Evolutionary conservation across 2,329 filamentous ascomycete genomes (phyloP), one percentile per base, ranked within the genome.

Genomic region (Berkeleyomyces basicola): DNA sequence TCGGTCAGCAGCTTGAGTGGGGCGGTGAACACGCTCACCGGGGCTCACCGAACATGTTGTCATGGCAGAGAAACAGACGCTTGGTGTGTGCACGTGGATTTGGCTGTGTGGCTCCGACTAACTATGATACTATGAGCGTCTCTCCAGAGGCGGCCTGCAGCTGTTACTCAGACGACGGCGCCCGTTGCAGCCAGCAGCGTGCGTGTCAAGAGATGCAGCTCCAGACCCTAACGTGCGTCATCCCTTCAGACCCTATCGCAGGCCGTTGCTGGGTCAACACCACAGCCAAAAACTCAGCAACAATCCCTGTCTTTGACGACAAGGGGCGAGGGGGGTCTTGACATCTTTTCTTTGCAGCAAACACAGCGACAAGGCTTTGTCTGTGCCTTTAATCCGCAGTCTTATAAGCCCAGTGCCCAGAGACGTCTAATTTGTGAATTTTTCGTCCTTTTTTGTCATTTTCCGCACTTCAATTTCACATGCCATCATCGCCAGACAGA

Each of bases 201-300:
- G 51, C 39, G 51, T 14, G 3, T 14, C 47, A 55, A 39, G 7
- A n/a, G 6, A 16, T 55, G 5, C 33, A n/a, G 33, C 31, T 23
- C 33, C 5, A 10, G 46, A 60, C 42, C 39, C 58, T 60, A 37
- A 39, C 10, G 23, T 39, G 10, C 16, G 16, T 16, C 14, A 16
- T 31, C n/a, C 46, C 31, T 23, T 47, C 36, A 61, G 37, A 7
- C 43, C 46, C 47, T 44, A 4, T 33, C 10, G 36, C 57, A 33
- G 23, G 39, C 10, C n/a, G 62, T 64, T 64, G 39, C 62, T 51
- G 10, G 62, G 62, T 14, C 57, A 64, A 64, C 62, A n/a, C 9
- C 31, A 59, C 44, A 40, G 51, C 42, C 37, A 59, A 14, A 47
- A 47, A 31, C 63, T 61, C 55, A 65, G 61, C 65, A 58, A 31